These are phyloP conservation scores for Coccomyxa subellipsoidea DNA, from an alignment of 163 green algal species.

Conservation along the genomic window DNA sequence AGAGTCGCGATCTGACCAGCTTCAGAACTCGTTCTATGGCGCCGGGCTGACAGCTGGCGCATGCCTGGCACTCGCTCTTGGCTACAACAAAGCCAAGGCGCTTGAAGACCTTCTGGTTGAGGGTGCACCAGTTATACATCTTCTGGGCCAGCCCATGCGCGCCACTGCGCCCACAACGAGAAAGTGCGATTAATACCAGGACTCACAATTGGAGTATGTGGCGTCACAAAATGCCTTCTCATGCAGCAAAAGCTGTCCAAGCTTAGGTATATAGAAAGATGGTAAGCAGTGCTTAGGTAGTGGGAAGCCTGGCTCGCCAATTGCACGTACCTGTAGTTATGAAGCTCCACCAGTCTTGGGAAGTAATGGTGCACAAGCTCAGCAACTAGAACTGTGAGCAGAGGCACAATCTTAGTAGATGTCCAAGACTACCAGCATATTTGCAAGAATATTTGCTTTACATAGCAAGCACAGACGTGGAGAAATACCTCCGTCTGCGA, in stretches of 20 bases:
- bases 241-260: background rate
- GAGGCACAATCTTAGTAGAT: background rate
- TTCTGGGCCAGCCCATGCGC: slow-evolving; percentile 83
- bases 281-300: background rate
- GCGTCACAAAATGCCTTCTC: no score
- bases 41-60: slow-evolving; percentile 51
- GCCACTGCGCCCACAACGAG: slow-evolving; percentile 47
- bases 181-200: no score
- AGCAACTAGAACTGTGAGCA: slow-evolving; percentile 78
- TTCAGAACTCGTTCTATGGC: slow-evolving; percentile 84
- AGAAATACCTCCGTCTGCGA: slow-evolving; percentile 83
- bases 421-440: no score
- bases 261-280: background rate
- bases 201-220: no score
- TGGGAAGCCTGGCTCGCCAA: background rate
- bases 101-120: slow-evolving; percentile 90
- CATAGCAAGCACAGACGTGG: background rate
- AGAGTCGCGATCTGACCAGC: slow-evolving; percentile 63
- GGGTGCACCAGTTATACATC: slow-evolving; percentile 95
- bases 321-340: slow-evolving; percentile 87
- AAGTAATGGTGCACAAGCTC: slow-evolving; percentile 87
- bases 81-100: slow-evolving; percentile 72
- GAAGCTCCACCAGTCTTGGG: slow-evolving; percentile 87
- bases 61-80: slow-evolving; percentile 55
- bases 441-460: no score